These are phyloP conservation scores for Fusarium secorum DNA, from an alignment of 2,329 filamentous ascomycete genomes.

Conservation along the genomic window DNA sequence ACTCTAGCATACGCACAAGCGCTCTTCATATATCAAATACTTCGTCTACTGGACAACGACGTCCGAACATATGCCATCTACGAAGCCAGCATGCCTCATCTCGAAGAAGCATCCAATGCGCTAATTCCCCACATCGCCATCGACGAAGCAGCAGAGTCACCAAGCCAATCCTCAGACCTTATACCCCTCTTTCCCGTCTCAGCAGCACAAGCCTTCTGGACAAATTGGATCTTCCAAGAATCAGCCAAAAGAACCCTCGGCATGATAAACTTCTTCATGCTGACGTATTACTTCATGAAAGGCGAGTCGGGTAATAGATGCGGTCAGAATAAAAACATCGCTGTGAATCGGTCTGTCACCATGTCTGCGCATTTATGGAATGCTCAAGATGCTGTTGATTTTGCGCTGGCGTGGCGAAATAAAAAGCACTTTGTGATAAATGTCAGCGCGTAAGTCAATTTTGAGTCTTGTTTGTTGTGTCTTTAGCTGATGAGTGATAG, in stretches of 20 bases:
- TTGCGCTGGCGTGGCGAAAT: neutral
- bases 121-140: neutral
- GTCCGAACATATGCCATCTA: neutral
- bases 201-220: neutral
- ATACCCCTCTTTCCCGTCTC: neutral
- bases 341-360: neutral
- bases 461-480: neutral
- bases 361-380: slow-evolving; percentile 5
- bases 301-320: neutral
- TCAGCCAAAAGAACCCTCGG: neutral
- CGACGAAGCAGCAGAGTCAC: neutral
- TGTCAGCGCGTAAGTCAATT: neutral
- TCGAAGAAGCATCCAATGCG: neutral
- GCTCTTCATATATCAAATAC: neutral
- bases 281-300: neutral
- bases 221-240: neutral
- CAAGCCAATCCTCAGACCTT: rapidly evolving
- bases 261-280: neutral
- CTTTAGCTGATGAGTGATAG: rapidly evolving
- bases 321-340: neutral
- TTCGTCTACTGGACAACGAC: neutral
- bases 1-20: neutral
- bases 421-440: neutral
- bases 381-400: neutral
- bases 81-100: slow-evolving; percentile 3